Evolutionary conservation across 1,284 basidiomycete species (phyloP), one percentile per base, ranked within the genome.

Genomic region (Naganishia sp.): DNA sequence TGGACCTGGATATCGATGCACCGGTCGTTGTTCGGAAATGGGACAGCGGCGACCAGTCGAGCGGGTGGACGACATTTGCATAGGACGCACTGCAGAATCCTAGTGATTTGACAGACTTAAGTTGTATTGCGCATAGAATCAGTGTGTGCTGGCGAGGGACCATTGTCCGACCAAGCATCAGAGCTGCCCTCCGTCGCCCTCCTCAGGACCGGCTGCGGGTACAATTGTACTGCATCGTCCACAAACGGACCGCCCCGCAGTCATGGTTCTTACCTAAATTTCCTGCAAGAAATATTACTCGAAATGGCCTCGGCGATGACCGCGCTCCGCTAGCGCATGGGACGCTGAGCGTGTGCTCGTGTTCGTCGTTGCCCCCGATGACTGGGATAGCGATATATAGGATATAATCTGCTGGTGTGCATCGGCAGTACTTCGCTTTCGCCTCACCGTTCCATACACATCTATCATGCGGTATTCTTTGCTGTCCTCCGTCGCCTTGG

Each of bases 41-140:
- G 61, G 64, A 54, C 23, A 41, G 54, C 15, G 53, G 52, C 28
- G 50, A 65, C 25, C 57, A 61, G 42, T 54, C 67, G n/a, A 46
- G 50, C 17, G 67, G 67, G 3, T 68, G 67, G 67, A 68, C 57
- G 52, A 68, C 67, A 21, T 68, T 68, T 66, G 67, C 63, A 4
- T 65, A 51, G 47, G n/a, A 41, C 4, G 31, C 17, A 25, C 10
- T 5, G 21, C 32, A 21, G 17, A 31, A 39, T 28, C 28, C 28
- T 28, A 28, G 28, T 5, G 5, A 5, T 23, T 6, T 21, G 18
- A 18, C 2, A 28, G 28, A 28, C 28, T 28, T 28, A 2, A 56
- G 11, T 5, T 21, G 6, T 41, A 41, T 23, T 54, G 11, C 28
- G 15, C 23, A 56, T 23, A 23, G 23, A 39, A 39, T 6, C 10